Conservation (phyloP, 2,329 filamentous ascomycete species). For the Fusarium vanettenii region DNA sequence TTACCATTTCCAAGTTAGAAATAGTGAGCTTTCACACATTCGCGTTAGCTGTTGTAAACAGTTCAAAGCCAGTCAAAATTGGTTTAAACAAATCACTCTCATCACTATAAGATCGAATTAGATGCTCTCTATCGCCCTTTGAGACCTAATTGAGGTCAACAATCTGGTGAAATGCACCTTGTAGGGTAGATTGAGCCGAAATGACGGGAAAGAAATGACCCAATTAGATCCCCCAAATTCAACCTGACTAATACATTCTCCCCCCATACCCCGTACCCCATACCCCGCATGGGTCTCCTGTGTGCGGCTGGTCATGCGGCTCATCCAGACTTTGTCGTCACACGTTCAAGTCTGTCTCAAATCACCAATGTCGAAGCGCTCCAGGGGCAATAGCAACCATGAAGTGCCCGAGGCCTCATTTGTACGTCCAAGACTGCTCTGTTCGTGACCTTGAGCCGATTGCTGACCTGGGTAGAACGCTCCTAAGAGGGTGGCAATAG, state of each 20-base stretch:
- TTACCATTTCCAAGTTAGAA: neutral
- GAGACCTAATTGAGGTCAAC: neutral
- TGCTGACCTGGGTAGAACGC: neutral
- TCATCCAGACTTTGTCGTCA: neutral
- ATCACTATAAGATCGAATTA: neutral
- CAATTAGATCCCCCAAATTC: neutral
- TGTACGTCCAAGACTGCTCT: neutral
- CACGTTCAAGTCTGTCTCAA: neutral
- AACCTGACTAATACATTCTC: neutral
- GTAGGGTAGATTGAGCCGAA: neutral
- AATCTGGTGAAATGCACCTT: neutral
- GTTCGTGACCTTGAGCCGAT: neutral
- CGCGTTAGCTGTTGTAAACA: no score
- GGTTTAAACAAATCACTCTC: neutral
- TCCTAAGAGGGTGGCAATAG: conserved; percentile 1
- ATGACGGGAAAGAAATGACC: neutral
- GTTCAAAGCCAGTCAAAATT: neutral
- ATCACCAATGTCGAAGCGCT: conserved; percentile 2
- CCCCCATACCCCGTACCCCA: neutral
- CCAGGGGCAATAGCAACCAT: neutral
- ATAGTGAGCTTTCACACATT: neutral
- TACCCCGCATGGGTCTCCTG: conserved; percentile 1
- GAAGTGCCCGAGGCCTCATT: neutral
- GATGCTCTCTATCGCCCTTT: neutral
- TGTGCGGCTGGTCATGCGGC: neutral